These are phyloP conservation scores for Verticillium albo-atrum DNA, from an alignment of 2,329 filamentous ascomycete genomes.

Conservation along the genomic window DNA sequence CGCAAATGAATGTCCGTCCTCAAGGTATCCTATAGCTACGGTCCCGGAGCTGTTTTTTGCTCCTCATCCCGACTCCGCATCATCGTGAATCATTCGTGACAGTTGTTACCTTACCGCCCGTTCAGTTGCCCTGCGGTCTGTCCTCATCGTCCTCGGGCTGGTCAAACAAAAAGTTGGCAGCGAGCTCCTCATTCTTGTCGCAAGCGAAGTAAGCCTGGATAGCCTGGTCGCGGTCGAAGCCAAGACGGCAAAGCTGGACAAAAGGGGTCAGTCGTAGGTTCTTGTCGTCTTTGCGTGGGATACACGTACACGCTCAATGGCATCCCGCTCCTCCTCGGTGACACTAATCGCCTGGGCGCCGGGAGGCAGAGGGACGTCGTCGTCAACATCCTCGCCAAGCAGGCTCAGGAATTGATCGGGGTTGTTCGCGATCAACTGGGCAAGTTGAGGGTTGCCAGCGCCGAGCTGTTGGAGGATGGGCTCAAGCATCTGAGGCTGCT, in stretches of 20 bases:
- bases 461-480: slow-evolving; percentile 95
- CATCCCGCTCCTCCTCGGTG: slow-evolving; percentile 93
- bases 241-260: slow-evolving; percentile 79
- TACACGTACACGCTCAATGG: slow-evolving; percentile 78
- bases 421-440: slow-evolving; percentile 85
- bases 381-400: slow-evolving; percentile 80
- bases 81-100: neutral
- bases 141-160: slow-evolving; percentile 80
- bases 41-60: neutral
- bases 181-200: slow-evolving; percentile 98
- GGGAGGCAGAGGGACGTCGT: slow-evolving; percentile 79
- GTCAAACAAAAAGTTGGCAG: slow-evolving; percentile 97
- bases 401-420: slow-evolving; percentile 91
- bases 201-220: slow-evolving; percentile 99
- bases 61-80: neutral
- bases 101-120: neutral
- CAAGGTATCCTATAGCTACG: neutral
- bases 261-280: neutral
- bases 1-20: neutral
- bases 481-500: slow-evolving; percentile 97
- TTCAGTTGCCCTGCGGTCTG: slow-evolving; percentile 3
- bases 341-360: slow-evolving; percentile 87
- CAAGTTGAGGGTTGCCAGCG: slow-evolving; percentile 89
- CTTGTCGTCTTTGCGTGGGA: too few species aligned
- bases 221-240: slow-evolving; percentile 87